Evolutionary conservation across 208 protist genomes (phyloP), one percentile per base, ranked within the genome.

Genomic region (Trypanosoma boissoni): DNA sequence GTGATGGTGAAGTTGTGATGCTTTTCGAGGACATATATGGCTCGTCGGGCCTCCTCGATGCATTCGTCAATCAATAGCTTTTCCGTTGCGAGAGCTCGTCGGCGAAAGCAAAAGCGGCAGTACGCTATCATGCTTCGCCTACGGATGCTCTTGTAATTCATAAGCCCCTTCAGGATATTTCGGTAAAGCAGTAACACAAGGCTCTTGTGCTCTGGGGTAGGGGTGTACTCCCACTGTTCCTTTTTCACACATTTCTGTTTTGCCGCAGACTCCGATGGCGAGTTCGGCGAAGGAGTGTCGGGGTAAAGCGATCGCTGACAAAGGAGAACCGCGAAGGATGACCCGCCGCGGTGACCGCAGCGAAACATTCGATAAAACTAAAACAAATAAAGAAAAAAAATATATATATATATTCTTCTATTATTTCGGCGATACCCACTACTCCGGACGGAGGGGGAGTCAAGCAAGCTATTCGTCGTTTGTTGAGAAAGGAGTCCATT

Each of bases 41-140:
- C 82, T 16, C 88, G 75, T 0, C 88, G 78, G 27, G 77, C 80
- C 71, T 94, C 83, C 69, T 94, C 88, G 28, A 94, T 70, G 60
- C 88, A 94, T 68, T 94, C 88, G 46, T 94, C 88, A 58, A 94
- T 85, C 12, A 94, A 72, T 32, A 94, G 68, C 59, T 94, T 94
- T 54, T 94, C 88, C 37, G 88, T 94, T 10, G 84, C 84, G 21
- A 53, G 28, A 12, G 74, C 81, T 36, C 88, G 83, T 14, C 80
- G 76, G 26, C 88, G 81, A 49, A 94, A 91, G 49, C 58, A 63
- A 61, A 92, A 71, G 5, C 88, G 78, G 20, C 82, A 78, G 73
- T 94, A 94, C 23, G 84, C 84, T 68, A 91, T 88, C 53, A 94
- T 70, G 57, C 85, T 90, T 36, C 83, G 82, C 3, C 73, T 71